These are phyloP conservation scores for Lathyrus tuberosus DNA, from an alignment of 306 rosid genomes.

Conservation along the genomic window DNA sequence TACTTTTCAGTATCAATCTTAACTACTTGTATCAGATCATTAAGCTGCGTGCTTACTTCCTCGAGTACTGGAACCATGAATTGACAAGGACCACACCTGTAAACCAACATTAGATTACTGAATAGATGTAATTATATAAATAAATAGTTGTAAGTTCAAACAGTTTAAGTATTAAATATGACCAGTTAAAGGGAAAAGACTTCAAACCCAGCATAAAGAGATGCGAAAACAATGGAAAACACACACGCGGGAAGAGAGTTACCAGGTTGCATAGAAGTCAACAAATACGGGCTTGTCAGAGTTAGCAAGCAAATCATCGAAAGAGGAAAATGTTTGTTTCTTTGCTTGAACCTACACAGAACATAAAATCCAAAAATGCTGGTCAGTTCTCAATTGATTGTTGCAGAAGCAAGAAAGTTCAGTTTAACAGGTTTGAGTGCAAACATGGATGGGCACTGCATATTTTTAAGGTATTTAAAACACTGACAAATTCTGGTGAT, in stretches of 20 bases:
- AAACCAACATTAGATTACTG: slow-evolving; percentile 38
- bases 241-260: neutral
- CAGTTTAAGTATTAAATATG: neutral
- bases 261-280: slow-evolving; percentile 99
- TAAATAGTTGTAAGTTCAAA: neutral
- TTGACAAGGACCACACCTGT: slow-evolving; percentile 99
- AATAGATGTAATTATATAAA: neutral
- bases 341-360: slow-evolving; percentile 75
- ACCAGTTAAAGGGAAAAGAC: neutral
- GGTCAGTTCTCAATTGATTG: slow-evolving; percentile 16
- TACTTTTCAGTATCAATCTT: slow-evolving; percentile 97
- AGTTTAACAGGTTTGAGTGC: slow-evolving; percentile 3
- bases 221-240: neutral
- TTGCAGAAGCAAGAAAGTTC: slow-evolving; percentile 2
- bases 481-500: neutral
- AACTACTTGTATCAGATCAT: slow-evolving; percentile 69
- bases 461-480: slow-evolving; percentile 1
- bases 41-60: slow-evolving; percentile 69
- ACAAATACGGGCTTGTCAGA: slow-evolving; percentile 83
- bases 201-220: neutral
- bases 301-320: slow-evolving; percentile 78
- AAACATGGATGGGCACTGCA: neutral
- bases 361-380: slow-evolving; percentile 14
- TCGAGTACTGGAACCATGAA: slow-evolving; percentile 85
- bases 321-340: slow-evolving; percentile 78